A percentile compares a stretch with the other conserved stretches of the same genome.
Evolutionary conservation across 192 early-diverging fungal species (phyloP).

Genomic region (Spizellomyces punctatus): DNA sequence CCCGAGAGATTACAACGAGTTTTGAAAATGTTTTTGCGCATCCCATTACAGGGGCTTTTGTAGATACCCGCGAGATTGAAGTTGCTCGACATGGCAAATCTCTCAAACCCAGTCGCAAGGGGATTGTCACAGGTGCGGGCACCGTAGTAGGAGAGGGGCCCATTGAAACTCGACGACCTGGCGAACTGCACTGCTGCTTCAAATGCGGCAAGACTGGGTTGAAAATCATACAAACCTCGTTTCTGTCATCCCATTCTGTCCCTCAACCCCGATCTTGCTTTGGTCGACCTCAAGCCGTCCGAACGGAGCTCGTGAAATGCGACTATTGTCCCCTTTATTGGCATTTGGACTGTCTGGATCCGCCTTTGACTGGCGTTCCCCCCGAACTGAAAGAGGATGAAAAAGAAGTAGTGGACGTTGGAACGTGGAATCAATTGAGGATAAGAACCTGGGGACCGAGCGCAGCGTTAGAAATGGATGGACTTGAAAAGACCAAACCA

Average conservation of each 20-base stretch:
- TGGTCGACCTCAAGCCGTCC: slow-evolving; percentile 21
- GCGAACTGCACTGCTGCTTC: slow-evolving; percentile 23
- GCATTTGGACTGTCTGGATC: slow-evolving; percentile 57
- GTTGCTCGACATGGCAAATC: slow-evolving; percentile 22
- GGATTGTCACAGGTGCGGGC: neutral
- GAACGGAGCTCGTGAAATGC: slow-evolving; percentile 50
- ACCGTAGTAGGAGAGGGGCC: neutral
- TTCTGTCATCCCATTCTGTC: slow-evolving; percentile 31
- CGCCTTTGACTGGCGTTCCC: slow-evolving; percentile 45
- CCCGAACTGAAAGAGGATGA: slow-evolving; percentile 28
- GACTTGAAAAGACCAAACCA: neutral
- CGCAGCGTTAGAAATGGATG: slow-evolving; percentile 3
- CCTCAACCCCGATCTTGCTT: slow-evolving; percentile 7
- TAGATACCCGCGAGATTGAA: slow-evolving; percentile 47
- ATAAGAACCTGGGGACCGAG: slow-evolving; percentile 22
- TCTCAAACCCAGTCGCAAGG: slow-evolving; percentile 2
- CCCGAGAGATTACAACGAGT: slow-evolving; percentile 28
- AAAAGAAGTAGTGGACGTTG: slow-evolving; percentile 27
- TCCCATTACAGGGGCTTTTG: slow-evolving; percentile 50
- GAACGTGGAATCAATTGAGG: neutral
- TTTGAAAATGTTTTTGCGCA: slow-evolving; percentile 42
- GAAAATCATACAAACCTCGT: slow-evolving; percentile 4
- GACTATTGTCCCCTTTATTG: slow-evolving; percentile 54
- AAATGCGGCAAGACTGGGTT: slow-evolving; percentile 25
- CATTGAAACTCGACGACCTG: slow-evolving; percentile 2